Percentiles rank a stretch among this genome's conserved stretches.
Evolutionary conservation across 352 stramenopile species (phyloP).

Genomic region (Blastocystis sp.): DNA sequence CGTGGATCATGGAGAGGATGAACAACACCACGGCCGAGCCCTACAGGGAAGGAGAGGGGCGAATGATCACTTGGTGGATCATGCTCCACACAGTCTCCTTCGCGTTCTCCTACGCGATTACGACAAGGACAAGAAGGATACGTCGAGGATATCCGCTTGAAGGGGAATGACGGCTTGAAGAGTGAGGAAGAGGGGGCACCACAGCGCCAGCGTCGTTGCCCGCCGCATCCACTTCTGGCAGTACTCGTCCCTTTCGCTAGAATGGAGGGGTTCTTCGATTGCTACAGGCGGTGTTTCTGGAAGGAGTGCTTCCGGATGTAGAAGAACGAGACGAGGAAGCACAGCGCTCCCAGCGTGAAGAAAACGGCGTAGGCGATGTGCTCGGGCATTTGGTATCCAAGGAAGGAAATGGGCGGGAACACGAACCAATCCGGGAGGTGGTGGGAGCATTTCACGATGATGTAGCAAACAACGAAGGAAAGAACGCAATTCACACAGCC

Average conservation of each 20-base stretch:
- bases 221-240: constrained; percentile 29
- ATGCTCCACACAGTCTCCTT: constrained; percentile 57
- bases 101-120: constrained; percentile 20
- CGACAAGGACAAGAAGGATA: neutral
- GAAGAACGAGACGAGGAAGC: constrained; percentile 49
- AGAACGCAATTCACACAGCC: constrained; percentile 20
- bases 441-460: neutral
- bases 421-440: constrained; percentile 52
- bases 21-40: constrained; percentile 63
- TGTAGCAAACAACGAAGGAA: constrained; percentile 28
- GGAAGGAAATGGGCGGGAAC: constrained; percentile 62
- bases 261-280: neutral
- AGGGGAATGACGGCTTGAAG: constrained; percentile 67
- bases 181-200: constrained; percentile 56
- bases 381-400: constrained; percentile 47
- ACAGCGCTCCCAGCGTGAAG: constrained; percentile 56
- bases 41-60: neutral
- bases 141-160: constrained; percentile 66
- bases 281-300: constrained; percentile 6
- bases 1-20: constrained; percentile 56
- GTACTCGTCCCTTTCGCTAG: constrained; percentile 7
- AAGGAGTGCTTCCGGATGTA: constrained; percentile 58
- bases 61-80: constrained; percentile 32
- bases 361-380: constrained; percentile 43
- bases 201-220: neutral